Base-by-base conservation (phyloP, 2,329 filamentous ascomycete genomes). In the Cercospora sojina region DNA sequence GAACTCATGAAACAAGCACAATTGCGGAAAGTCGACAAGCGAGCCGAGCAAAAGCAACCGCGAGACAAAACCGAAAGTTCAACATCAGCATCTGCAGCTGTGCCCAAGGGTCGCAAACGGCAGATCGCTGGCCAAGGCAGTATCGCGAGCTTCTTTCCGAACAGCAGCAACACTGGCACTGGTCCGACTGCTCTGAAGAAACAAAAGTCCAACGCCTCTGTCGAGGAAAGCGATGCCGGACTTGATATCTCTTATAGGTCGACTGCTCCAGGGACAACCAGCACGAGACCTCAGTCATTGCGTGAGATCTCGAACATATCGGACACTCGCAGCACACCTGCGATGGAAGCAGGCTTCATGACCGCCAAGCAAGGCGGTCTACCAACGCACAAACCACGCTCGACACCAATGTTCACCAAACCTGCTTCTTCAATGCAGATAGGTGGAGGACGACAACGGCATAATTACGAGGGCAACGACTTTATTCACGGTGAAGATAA, bases 111-210 rank as follows among this genome's bases (percentile, higher is more conserved):
- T 64, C 77, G 71, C 70, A 76, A 79, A 74, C 79, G 78, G 61
- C 79, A 78, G 72, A 77, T 74, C 23, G 77, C 80, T 67, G 82
- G 80, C 1, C 85, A 87, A 73, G 83, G 82, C 27, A 83, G 77
- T 58, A 84, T 88, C 55, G 81, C 82, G 3, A 82, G 75, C 65
- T 87, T 86, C 75, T 87, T 87, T 70, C 76, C 76, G 16, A 77
- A 76, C 69, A 73, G 63, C 43, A 20, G 5, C 25, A 57, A n/a
- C 43, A 49, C 18, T 60, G 58, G 55, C 38, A 57, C 20, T 3
- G 18, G 20, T 18, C 56, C 8, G 18, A 41, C 55, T 16, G 61
- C 32, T 29, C 55, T 56, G 18, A 51, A 25, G 56, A 64, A 31
- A 18, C 38, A 56, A 16, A 62, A 62, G 47, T 59, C n/a, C 31